phyloP scores from a whole-genome alignment of 2,329 filamentous ascomycete species.

The Fusarium incarnatum region DNA sequence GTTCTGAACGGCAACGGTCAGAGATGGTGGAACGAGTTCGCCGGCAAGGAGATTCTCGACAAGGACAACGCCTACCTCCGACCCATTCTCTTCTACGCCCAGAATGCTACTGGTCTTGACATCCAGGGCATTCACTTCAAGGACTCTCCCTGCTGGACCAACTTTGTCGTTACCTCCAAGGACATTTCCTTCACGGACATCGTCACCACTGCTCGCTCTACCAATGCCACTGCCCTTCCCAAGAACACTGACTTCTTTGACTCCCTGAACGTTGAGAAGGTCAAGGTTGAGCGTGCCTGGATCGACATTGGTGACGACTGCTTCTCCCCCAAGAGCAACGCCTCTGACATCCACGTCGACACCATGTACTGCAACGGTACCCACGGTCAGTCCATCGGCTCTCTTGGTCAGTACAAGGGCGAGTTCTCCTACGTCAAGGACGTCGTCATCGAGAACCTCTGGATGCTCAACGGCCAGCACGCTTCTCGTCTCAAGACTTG shows the following conservation, averaged over 20 bases:
- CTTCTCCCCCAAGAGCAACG: slow-evolving; percentile 71
- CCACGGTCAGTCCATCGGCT: slow-evolving; percentile 58
- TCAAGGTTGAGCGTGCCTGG: slow-evolving; percentile 64
- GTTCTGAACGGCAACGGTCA: slow-evolving; percentile 42
- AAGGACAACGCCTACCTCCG: slow-evolving; percentile 67
- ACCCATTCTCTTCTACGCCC: slow-evolving; percentile 70
- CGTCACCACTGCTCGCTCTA: slow-evolving; percentile 41
- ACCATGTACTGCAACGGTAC: slow-evolving; percentile 70
- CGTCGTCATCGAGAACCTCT: slow-evolving; percentile 69
- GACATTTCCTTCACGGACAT: slow-evolving; percentile 40
- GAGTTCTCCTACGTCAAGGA: slow-evolving; percentile 67
- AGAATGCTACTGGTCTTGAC: slow-evolving; percentile 69
- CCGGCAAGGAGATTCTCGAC: slow-evolving; percentile 56
- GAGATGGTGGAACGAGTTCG: slow-evolving; percentile 40
- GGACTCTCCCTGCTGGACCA: slow-evolving; percentile 73
- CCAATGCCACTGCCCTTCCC: slow-evolving; percentile 50
- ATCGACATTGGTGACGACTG: slow-evolving; percentile 70
- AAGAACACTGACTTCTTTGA: slow-evolving; percentile 74
- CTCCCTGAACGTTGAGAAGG: slow-evolving; percentile 70
- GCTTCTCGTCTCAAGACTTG: slow-evolving; percentile 71
- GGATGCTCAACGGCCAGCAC: slow-evolving; percentile 58
- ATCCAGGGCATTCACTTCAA: slow-evolving; percentile 69
- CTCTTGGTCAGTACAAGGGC: slow-evolving; percentile 67
- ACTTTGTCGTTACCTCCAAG: slow-evolving; percentile 66
- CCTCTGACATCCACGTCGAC: slow-evolving; percentile 66